Evolutionary conservation across 257 asterid species (phyloP).

Genomic region (Ocimum tenuiflorum): DNA sequence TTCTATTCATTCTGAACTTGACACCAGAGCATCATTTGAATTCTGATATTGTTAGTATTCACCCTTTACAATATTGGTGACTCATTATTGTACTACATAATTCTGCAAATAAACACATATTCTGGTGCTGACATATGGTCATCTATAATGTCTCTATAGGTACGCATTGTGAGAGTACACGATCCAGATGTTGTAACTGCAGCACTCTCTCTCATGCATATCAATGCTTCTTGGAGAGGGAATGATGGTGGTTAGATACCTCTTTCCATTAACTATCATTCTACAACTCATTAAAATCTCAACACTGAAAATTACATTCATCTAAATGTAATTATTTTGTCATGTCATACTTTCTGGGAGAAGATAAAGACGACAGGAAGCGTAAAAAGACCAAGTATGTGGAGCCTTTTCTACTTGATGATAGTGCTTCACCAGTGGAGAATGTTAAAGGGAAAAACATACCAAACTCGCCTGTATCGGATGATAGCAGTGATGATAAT

Average conservation of each 20-base stretch:
- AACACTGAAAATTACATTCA: constrained; percentile 12
- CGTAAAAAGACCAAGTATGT: constrained; percentile 37
- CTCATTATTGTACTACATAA: too few relatives aligned
- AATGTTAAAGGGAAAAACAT: constrained; percentile 14
- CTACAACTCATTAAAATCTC: background rate
- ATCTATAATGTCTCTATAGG: constrained; percentile 43
- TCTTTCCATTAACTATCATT: background rate
- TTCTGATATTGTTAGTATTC: too few relatives aligned
- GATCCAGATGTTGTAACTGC: constrained; percentile 50
- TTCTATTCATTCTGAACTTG: too few relatives aligned
- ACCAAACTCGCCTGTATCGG: constrained; percentile 20
- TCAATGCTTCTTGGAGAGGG: constrained; percentile 34
- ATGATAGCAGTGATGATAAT: constrained; percentile 27
- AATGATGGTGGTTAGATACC: constrained; percentile 37
- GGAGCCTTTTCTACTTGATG: constrained; percentile 35
- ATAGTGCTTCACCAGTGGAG: constrained; percentile 25
- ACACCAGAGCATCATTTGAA: too few relatives aligned
- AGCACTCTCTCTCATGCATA: constrained; percentile 37
- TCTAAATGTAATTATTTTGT: constrained; percentile 10
- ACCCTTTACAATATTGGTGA: too few relatives aligned
- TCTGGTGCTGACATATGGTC: too few relatives aligned
- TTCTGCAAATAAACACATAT: too few relatives aligned
- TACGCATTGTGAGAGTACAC: constrained; percentile 72
- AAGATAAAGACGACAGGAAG: constrained; percentile 43
- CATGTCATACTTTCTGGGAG: constrained; percentile 12